phyloP scores from a whole-genome alignment of 83 land plant species.

The Picea engelmannii region DNA sequence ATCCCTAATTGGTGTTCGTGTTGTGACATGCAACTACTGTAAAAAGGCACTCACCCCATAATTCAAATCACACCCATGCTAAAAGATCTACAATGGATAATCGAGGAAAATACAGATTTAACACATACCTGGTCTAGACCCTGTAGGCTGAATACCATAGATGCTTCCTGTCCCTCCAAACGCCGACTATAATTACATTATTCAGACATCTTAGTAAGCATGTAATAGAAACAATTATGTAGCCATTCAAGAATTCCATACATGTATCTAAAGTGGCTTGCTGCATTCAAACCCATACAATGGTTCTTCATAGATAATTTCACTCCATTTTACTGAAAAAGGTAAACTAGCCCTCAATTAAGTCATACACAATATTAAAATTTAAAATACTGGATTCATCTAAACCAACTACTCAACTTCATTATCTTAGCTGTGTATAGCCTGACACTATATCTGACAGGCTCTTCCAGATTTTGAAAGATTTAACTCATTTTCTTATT shows the following conservation, averaged over 20 bases:
- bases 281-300: background rate
- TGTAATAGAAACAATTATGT: background rate
- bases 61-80: background rate
- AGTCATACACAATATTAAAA: background rate
- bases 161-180: conserved; percentile 62
- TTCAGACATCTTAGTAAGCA: background rate
- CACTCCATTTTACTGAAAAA: background rate
- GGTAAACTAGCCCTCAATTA: background rate
- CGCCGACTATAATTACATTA: conserved; percentile 29
- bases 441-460: background rate
- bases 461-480: background rate
- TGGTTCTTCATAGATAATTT: background rate
- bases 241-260: background rate
- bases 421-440: background rate
- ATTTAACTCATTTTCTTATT: background rate
- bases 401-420: background rate
- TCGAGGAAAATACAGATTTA: background rate
- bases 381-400: background rate
- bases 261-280: background rate
- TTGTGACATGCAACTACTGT: too few species aligned
- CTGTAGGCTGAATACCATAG: conserved; percentile 42
- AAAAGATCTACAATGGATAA: background rate
- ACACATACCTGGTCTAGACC: conserved; percentile 46
- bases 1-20: too few species aligned
- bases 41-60: too few species aligned